A percentile compares a stretch with the other conserved stretches of the same genome.
phyloP scores from a whole-genome alignment of 1,284 basidiomycete genomes.

The Grifola frondosa region DNA sequence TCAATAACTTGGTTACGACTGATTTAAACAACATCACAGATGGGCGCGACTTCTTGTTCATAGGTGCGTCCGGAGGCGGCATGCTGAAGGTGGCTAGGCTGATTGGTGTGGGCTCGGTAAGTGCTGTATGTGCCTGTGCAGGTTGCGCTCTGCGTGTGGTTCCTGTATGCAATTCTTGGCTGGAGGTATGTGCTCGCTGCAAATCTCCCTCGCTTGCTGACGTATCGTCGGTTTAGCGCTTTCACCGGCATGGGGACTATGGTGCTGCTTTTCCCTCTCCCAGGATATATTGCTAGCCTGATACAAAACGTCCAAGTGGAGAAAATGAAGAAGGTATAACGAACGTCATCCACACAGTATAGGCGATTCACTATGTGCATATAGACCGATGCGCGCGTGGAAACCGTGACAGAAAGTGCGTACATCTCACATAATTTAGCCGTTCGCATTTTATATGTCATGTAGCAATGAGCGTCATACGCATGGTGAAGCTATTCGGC shows the following conservation, averaged over 20 bases:
- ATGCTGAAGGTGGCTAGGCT: conserved; percentile 5
- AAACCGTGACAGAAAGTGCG: conserved; percentile 47
- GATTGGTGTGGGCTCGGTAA: conserved; percentile 16
- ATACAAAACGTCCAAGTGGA: conserved; percentile 31
- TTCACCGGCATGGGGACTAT: conserved; percentile 53
- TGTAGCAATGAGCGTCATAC: conserved; percentile 36
- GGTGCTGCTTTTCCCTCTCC: conserved; percentile 50
- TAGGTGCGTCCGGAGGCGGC: conserved; percentile 14
- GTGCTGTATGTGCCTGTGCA: conserved; percentile 35
- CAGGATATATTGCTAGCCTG: conserved; percentile 35
- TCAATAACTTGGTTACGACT: conserved; percentile 44
- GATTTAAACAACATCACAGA: conserved; percentile 35
- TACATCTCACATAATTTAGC: too few relatives aligned
- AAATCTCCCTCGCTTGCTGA: background rate
- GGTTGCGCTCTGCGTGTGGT: conserved; percentile 39
- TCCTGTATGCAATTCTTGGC: conserved; percentile 48
- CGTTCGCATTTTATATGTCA: background rate
- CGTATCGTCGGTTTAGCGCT: conserved; percentile 28
- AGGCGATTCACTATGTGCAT: conserved; percentile 25
- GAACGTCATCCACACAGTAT: background rate
- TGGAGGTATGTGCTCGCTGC: conserved; percentile 36
- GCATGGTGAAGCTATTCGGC: conserved; percentile 62
- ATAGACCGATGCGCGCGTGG: conserved; percentile 48
- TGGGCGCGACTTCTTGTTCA: conserved; percentile 35
- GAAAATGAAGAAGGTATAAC: conserved; percentile 30